A percentile compares a stretch with the other conserved stretches of the same genome.
phyloP scores from a whole-genome alignment of 2,329 filamentous ascomycete genomes.

The Elsinoe fawcettii region DNA sequence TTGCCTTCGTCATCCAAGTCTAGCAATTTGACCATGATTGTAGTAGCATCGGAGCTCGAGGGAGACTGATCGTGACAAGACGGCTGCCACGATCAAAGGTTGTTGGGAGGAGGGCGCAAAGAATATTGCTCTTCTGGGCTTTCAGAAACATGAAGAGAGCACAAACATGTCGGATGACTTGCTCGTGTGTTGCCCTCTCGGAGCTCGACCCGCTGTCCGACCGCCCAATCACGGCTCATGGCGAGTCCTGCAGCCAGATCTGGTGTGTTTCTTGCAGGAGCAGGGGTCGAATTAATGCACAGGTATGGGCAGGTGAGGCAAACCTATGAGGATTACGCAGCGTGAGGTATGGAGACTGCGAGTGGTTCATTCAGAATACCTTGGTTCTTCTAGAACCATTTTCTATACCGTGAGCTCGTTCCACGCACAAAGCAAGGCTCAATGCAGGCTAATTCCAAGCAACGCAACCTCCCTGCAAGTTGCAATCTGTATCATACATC shows the following conservation, averaged over 20 bases:
- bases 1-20: slow-evolving; percentile 14
- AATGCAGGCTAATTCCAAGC: slow-evolving; percentile 13
- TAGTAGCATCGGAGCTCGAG: background rate
- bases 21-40: slow-evolving; percentile 13
- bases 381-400: background rate
- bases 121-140: background rate
- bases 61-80: background rate
- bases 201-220: background rate
- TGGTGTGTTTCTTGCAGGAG: background rate
- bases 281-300: too few species aligned
- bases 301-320: too few species aligned
- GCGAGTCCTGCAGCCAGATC: background rate
- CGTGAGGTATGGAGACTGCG: background rate
- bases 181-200: slow-evolving; percentile 2
- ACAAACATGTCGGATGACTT: slow-evolving; percentile 10
- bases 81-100: background rate
- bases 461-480: background rate
- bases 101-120: background rate
- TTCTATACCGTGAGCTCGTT: slow-evolving; percentile 3
- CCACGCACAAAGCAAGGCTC: slow-evolving; percentile 3
- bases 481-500: slow-evolving; percentile 8
- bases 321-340: background rate
- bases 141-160: background rate
- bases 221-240: slow-evolving; percentile 8
- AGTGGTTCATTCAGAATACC: background rate